Evolutionary conservation across 1,284 basidiomycete genomes (phyloP), one percentile per base, ranked within the genome.

Genomic region (Cerrena zonata): DNA sequence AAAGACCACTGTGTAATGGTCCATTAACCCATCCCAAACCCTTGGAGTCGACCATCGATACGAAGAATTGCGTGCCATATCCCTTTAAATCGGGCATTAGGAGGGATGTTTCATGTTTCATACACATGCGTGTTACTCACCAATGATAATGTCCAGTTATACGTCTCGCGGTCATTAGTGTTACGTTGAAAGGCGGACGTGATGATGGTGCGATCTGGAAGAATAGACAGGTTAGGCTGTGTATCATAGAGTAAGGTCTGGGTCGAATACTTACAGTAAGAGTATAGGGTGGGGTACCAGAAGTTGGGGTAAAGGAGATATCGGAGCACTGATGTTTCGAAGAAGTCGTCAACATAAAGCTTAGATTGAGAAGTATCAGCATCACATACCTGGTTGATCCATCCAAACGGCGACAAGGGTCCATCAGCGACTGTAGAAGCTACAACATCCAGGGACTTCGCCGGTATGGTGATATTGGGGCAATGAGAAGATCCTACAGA

Each of bases 311-410:
- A 23, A 83, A 56, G 15, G 71, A 68, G 34, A 83, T 74, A 57
- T 80, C 77, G 5, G 74, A 76, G 58, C 80, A 83, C 77, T 80
- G 42, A 18, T n/a, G n/a, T n/a, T n/a, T n/a, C n/a, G n/a, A n/a
- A n/a, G n/a, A n/a, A n/a, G n/a, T n/a, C n/a, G n/a, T n/a, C n/a
- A n/a, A n/a, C n/a, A n/a, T n/a, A n/a, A n/a, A n/a, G n/a, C n/a
- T n/a, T n/a, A n/a, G n/a, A n/a, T n/a, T n/a, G n/a, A n/a, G n/a
- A n/a, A n/a, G n/a, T n/a, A n/a, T n/a, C n/a, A n/a, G n/a, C n/a
- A 19, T 5, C 22, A 56, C 65, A 45, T 48, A 75, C 79, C 65
- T 80, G 75, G 42, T 77, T 69, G 36, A 78, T 59, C 80, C 80
- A 82, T n/a, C 77, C 79, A 62, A 72, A 81, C 57, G 76, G 72